These are phyloP conservation scores for Coriaria nepalensis DNA, from an alignment of 306 rosid genomes.

Conservation along the genomic window DNA sequence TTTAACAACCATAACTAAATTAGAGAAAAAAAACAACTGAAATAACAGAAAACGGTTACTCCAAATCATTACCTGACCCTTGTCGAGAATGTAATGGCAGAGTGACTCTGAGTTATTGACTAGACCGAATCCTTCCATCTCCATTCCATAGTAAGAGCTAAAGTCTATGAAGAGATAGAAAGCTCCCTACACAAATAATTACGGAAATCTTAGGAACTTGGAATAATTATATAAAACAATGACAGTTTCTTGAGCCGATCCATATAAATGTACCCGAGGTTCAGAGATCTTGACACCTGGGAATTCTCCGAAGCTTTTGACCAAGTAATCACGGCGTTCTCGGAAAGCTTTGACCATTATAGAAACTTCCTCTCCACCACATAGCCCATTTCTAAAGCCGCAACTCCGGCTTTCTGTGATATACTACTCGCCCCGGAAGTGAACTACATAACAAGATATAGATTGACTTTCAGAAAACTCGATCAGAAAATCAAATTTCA, in stretches of 20 bases:
- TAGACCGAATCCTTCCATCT: slow-evolving; percentile 76
- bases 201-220: slow-evolving; percentile 1
- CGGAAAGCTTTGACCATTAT: slow-evolving; percentile 83
- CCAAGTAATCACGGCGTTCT: slow-evolving; percentile 83
- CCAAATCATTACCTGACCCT: slow-evolving; percentile 56
- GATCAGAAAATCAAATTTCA: too few species aligned
- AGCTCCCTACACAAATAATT: slow-evolving; percentile 56
- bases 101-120: slow-evolving; percentile 72
- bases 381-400: slow-evolving; percentile 86
- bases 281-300: slow-evolving; percentile 72
- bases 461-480: too few species aligned
- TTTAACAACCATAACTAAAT: neutral
- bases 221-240: neutral
- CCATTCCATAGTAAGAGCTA: slow-evolving; percentile 71
- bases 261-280: slow-evolving; percentile 46
- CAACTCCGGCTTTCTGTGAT: slow-evolving; percentile 87
- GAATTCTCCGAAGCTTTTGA: slow-evolving; percentile 61
- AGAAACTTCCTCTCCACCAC: slow-evolving; percentile 82
- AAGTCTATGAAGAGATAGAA: slow-evolving; percentile 83
- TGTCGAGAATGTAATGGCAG: slow-evolving; percentile 65
- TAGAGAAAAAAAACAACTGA: neutral
- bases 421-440: slow-evolving; percentile 93
- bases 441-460: slow-evolving; percentile 35
- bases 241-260: too few species aligned
- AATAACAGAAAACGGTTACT: neutral